Evolutionary conservation across 768 basidiomycete species (phyloP).

Genomic region (Porpolomopsis calyptriformis): DNA sequence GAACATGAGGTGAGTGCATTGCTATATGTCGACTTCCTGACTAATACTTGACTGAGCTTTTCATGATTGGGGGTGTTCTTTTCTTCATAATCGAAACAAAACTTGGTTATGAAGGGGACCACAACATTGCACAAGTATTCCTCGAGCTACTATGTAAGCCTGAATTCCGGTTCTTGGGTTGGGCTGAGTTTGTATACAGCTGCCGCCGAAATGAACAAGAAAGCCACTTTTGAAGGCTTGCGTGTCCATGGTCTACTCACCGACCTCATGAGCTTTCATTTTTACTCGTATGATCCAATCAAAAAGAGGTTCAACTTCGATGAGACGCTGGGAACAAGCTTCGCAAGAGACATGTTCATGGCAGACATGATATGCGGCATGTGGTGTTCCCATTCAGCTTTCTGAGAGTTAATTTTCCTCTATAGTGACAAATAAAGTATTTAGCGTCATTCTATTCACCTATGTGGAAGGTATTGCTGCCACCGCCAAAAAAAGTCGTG

Average conservation of each 20-base stretch:
- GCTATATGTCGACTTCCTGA: background rate
- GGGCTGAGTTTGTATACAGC: background rate
- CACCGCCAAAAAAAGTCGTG: conserved; percentile 6
- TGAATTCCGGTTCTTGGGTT: background rate
- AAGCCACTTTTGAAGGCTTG: conserved; percentile 3
- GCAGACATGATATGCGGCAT: conserved; percentile 10
- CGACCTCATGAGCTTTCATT: background rate
- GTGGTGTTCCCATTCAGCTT: conserved; percentile 8
- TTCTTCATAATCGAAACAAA: conserved; percentile 5
- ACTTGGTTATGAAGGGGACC: background rate
- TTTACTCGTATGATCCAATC: conserved; percentile 5
- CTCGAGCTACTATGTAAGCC: conserved; percentile 6
- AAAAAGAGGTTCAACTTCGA: conserved; percentile 3
- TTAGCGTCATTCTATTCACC: conserved; percentile 9
- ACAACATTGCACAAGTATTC: conserved; percentile 4
- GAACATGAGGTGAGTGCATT: conserved; percentile 2
- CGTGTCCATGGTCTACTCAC: conserved; percentile 4
- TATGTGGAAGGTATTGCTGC: conserved; percentile 10
- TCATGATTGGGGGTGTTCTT: conserved; percentile 7
- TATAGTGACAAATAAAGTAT: conserved; percentile 11
- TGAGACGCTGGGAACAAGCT: conserved; percentile 9
- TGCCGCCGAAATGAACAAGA: conserved; percentile 3
- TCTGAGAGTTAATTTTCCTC: conserved; percentile 8
- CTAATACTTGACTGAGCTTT: background rate
- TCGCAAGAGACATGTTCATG: conserved; percentile 7